These are phyloP conservation scores for Durusdinium trenchii DNA, from an alignment of 73 alveolate genomes.

Conservation along the genomic window DNA sequence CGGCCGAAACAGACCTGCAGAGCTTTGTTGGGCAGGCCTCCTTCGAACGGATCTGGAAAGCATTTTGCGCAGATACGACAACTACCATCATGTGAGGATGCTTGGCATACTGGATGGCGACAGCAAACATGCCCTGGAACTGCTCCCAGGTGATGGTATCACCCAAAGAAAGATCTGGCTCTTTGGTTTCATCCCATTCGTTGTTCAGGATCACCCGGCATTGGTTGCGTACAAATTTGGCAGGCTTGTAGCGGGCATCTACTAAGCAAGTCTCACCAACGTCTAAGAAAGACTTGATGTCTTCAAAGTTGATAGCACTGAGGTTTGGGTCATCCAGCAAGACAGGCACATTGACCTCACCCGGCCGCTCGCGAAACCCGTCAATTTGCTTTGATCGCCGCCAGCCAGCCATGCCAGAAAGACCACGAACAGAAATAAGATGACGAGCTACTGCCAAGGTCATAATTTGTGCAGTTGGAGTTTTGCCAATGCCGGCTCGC, in stretches of 20 bases:
- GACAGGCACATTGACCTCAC: neutral
- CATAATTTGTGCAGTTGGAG: neutral
- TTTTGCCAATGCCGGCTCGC: constrained; percentile 6
- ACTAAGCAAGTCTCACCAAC: neutral
- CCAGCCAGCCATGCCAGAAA: neutral
- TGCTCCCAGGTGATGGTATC: neutral
- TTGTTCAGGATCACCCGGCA: neutral
- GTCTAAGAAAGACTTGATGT: constrained; percentile 19
- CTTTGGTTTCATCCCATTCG: neutral
- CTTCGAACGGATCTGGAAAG: too few species aligned
- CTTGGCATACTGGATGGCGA: neutral
- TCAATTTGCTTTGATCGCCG: constrained; percentile 10
- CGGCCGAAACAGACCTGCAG: too few species aligned
- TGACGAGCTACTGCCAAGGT: neutral
- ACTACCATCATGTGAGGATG: neutral
- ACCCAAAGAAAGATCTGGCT: neutral
- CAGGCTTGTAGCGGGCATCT: constrained; percentile 11
- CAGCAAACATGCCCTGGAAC: neutral
- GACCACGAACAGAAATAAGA: neutral
- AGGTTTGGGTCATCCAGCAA: neutral
- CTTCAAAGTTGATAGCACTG: neutral
- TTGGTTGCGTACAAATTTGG: neutral
- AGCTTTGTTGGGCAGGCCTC: too few species aligned
- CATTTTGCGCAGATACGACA: too few species aligned
- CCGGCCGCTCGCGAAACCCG: neutral